Conservation (phyloP, 257 asterid genomes). For the Leptodermis oblonga region DNA sequence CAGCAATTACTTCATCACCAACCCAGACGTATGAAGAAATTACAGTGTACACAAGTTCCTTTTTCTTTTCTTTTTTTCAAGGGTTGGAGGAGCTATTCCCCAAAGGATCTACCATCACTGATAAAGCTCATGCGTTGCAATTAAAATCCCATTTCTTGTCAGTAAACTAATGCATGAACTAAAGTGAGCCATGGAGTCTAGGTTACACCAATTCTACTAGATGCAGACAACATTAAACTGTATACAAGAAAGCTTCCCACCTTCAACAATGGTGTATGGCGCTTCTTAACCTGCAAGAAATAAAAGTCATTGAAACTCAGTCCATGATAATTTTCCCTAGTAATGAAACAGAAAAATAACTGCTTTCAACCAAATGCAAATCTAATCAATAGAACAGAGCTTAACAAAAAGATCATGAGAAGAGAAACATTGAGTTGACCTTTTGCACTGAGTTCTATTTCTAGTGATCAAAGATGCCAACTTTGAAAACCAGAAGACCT, state of each 20-base stretch:
- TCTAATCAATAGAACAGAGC: background rate
- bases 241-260: slow-evolving; percentile 35
- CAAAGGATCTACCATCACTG: background rate
- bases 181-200: background rate
- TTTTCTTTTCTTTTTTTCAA: background rate
- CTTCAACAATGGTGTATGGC: slow-evolving; percentile 78
- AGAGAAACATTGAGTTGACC: background rate
- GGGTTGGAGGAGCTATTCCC: background rate
- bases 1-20: background rate
- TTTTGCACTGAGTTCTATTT: background rate
- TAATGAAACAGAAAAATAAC: background rate
- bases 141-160: background rate
- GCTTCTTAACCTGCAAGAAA: slow-evolving; percentile 71
- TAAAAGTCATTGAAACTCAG: slow-evolving; percentile 13
- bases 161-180: background rate
- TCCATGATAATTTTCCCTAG: background rate
- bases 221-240: slow-evolving; percentile 3
- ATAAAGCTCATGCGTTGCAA: background rate
- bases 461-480: background rate
- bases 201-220: background rate
- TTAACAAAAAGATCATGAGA: background rate
- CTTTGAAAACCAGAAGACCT: background rate
- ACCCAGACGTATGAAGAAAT: background rate
- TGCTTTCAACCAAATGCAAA: background rate
- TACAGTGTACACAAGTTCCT: background rate